Evolutionary conservation across 2,329 filamentous ascomycete genomes (phyloP), one percentile per base, ranked within the genome.

Genomic region (Blastomyces parvus): DNA sequence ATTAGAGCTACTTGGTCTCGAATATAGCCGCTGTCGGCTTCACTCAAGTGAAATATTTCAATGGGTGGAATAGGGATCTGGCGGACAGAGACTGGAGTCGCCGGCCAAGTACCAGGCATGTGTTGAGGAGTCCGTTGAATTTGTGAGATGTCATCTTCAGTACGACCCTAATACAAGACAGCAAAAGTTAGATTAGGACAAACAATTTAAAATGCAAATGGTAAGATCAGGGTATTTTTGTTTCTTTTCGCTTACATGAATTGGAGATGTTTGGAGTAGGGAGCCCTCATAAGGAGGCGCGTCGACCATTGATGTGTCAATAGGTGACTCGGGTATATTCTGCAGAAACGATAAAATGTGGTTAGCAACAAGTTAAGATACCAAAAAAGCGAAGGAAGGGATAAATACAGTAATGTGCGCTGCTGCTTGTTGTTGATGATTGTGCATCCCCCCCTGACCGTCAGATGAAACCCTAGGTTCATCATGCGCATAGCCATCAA

Each of bases 1-100:
- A 62, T 62, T 25, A 56, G 27, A 17, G 60, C 60, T 46, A 62
- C 38, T n/a, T 62, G 48, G 38, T 62, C 60, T 42, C 60, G 60
- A 27, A 25, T 36, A 42, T 46, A 36, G 25, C 25, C 38, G 3
- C 17, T 3, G 25, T 30, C 42, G 2, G 19, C 56, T 42, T 59
- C 57, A 46, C 19, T 40, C 33, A 42, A 6, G n/a, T 25, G 27
- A 50, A 42, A 62, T 53, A 44, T n/a, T 36, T 55, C 48, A 62
- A 17, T 62, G 22, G 60, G 30, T 44, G 60, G 60, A 14, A 53
- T 42, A 13, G 60, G 11, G n/a, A 61, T 42, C 38, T 27, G 56
- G 13, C 25, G 50, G 25, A 3, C 9, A 55, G 25, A 33, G 22
- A 22, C n/a, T 25, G 53, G 53, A 6, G 53, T 30, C 11, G 9